Evolutionary conservation across 2,329 filamentous ascomycete species (phyloP).

Genomic region (Elsinoe perseae): DNA sequence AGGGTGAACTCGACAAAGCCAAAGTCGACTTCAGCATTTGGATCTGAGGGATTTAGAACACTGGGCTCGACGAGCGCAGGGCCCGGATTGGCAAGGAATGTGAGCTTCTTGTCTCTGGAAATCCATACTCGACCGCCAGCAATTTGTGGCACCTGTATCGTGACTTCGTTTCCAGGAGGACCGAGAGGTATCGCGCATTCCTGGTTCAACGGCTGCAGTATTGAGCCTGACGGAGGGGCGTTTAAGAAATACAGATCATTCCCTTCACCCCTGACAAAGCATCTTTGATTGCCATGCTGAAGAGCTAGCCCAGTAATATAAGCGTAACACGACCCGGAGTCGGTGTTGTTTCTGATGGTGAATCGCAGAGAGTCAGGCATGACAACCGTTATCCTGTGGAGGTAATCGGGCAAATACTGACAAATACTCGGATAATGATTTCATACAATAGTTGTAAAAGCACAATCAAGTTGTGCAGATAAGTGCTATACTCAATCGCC

Average conservation of each 20-base stretch:
- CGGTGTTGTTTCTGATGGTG: constrained; percentile 30
- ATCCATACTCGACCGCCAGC: constrained; percentile 35
- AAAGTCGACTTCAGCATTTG: constrained; percentile 37
- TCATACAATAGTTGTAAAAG: too few species aligned
- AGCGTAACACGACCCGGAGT: constrained; percentile 28
- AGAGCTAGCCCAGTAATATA: constrained; percentile 33
- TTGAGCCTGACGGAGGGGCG: constrained; percentile 22
- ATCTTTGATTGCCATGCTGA: constrained; percentile 28
- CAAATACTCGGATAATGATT: too few species aligned
- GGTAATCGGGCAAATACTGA: too few species aligned
- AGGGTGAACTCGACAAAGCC: constrained; percentile 40
- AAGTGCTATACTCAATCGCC: too few species aligned
- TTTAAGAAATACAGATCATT: constrained; percentile 30
- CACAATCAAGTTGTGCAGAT: too few species aligned
- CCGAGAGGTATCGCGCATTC: constrained; percentile 33
- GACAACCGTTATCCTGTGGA: neutral
- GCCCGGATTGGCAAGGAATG: constrained; percentile 32
- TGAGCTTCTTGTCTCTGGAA: constrained; percentile 28
- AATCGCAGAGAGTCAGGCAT: constrained; percentile 32
- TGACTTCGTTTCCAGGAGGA: constrained; percentile 27
- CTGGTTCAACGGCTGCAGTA: constrained; percentile 28
- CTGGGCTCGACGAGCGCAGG: constrained; percentile 43
- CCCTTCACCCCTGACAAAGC: constrained; percentile 30
- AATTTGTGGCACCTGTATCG: constrained; percentile 31
- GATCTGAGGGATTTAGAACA: constrained; percentile 33